Evolutionary conservation across 1,139 yeast species (phyloP), one percentile per base, ranked within the genome.

Genomic region (Wickerhamomyces sp.): DNA sequence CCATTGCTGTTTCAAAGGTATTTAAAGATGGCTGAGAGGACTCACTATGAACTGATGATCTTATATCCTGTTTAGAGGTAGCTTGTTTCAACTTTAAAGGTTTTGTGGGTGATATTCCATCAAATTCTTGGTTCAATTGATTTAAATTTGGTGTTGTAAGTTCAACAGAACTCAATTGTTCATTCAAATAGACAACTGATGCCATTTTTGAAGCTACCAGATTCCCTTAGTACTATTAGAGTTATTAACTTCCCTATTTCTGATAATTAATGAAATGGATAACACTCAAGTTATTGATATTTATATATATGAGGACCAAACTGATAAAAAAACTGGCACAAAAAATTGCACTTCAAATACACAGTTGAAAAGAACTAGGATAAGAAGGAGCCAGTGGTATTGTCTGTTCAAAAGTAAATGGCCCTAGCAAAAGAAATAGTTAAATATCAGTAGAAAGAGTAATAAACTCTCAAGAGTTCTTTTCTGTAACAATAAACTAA

Each of bases 61-160:
- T 10, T 39, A 33, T 2, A 14, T 44, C 40, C 28, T 35, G 36
- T 25, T 26, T 36, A 19, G 40, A 22, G 3, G 31, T 24, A 12
- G 26, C 14, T 21, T 36, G 30, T 30, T 35, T 44, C 39, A 46
- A 37, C 28, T 50, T 47, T 35, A 52, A 31, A 6, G 57, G 57
- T 36, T 50, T 37, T 6, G 57, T 52, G 1, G 57, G 57, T 2
- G 57, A 52, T 5, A 51, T 42, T 12, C 38, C 52, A n/a, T 36
- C 39, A n/a, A 41, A 37, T 29, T 35, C 28, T 13, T 16, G 16
- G 22, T 17, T 14, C 24, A 25, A 5, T 17, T 9, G 4, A 16
- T 14, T 17, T 12, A 32, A 13, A 17, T 2, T 25, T 24, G 35
- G 35, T n/a, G 35, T 32, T 5, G 15, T 12, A 5, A 17, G 22